Conservation (phyloP, 2,329 filamentous ascomycete genomes). For the Scedosporium boydii region DNA sequence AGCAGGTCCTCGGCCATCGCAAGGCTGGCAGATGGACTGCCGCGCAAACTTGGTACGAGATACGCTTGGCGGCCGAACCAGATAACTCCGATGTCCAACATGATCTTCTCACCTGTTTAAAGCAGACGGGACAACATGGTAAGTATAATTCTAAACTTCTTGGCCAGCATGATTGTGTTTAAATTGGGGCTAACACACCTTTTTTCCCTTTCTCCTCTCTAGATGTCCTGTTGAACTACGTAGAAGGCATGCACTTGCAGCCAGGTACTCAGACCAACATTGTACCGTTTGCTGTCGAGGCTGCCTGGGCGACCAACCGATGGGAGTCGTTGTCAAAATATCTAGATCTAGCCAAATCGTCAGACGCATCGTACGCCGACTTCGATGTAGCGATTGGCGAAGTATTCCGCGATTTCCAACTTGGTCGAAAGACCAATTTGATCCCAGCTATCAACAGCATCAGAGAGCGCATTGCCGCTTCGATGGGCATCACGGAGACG, state of each 20-base stretch:
- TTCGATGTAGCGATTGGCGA: slow-evolving; percentile 75
- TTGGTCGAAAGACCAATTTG: slow-evolving; percentile 41
- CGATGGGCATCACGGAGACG: slow-evolving; percentile 67
- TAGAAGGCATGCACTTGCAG: slow-evolving; percentile 61
- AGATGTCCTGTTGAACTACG: slow-evolving; percentile 81
- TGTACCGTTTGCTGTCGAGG: slow-evolving; percentile 79
- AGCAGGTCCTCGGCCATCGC: slow-evolving; percentile 84
- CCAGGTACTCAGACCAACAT: slow-evolving; percentile 48
- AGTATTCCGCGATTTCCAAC: slow-evolving; percentile 48
- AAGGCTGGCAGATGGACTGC: slow-evolving; percentile 91
- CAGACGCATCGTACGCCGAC: slow-evolving; percentile 38
- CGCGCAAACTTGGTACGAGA: slow-evolving; percentile 96
- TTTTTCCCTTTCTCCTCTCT: not conserved
- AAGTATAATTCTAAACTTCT: slow-evolving; percentile 18
- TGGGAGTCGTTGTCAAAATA: slow-evolving; percentile 69
- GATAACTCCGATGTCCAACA: slow-evolving; percentile 68
- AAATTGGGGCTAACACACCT: not conserved
- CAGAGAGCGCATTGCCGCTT: slow-evolving; percentile 60
- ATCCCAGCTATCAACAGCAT: slow-evolving; percentile 47
- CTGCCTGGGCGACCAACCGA: slow-evolving; percentile 80
- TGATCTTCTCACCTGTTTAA: slow-evolving; percentile 77
- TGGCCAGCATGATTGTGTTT: not conserved
- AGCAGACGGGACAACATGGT: slow-evolving; percentile 94
- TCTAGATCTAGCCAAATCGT: slow-evolving; percentile 28
- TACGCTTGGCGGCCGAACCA: slow-evolving; percentile 72